These are phyloP conservation scores for Cymodocea nodosa DNA, from an alignment of 116 monocot genomes.

Conservation along the genomic window DNA sequence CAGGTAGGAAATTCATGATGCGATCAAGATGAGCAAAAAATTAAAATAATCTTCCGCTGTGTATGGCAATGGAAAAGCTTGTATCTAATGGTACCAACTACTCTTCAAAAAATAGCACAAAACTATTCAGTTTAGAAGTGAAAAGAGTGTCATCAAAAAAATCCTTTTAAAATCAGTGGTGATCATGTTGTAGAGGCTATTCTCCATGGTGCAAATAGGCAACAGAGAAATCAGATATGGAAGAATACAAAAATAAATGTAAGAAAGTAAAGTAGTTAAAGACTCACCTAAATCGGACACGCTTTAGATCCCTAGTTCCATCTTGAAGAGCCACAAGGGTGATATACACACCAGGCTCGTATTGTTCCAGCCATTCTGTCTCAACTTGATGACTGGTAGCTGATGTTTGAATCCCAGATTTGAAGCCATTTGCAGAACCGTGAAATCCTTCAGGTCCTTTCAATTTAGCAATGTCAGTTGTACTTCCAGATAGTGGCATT, in stretches of 20 bases:
- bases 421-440: constrained; percentile 14
- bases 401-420: constrained; percentile 19
- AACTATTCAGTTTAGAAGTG: too few relatives aligned
- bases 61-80: too few relatives aligned
- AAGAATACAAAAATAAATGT: not conserved
- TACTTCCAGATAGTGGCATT: constrained; percentile 8
- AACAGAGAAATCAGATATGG: not conserved
- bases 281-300: constrained; percentile 27
- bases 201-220: too few relatives aligned
- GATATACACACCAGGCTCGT: constrained; percentile 29
- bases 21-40: too few relatives aligned
- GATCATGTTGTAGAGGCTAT: too few relatives aligned
- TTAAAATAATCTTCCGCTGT: too few relatives aligned
- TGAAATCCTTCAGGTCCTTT: constrained; percentile 15
- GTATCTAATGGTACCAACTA: too few relatives aligned
- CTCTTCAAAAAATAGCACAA: too few relatives aligned
- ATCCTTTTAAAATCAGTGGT: too few relatives aligned
- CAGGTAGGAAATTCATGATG: too few relatives aligned
- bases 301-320: constrained; percentile 49
- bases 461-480: constrained; percentile 14
- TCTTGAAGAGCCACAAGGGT: constrained; percentile 31
- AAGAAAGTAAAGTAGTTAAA: not conserved
- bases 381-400: constrained; percentile 18
- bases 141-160: too few relatives aligned
- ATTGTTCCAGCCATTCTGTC: constrained; percentile 27